These are phyloP conservation scores for Globisporangium spiculum DNA, from an alignment of 352 stramenopile species.

Conservation along the genomic window DNA sequence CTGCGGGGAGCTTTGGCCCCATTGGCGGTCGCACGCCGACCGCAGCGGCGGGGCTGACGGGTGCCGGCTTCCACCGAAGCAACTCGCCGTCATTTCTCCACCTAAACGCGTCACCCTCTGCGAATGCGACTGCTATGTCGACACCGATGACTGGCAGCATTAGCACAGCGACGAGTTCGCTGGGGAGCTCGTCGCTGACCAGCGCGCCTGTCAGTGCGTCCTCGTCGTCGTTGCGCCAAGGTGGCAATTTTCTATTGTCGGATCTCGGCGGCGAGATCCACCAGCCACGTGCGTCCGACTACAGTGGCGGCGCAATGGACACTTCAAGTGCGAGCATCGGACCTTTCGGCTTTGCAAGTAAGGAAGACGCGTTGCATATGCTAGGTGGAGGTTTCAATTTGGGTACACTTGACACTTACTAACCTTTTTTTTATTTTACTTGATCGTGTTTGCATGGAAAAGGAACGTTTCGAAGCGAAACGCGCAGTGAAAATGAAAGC, in stretches of 20 bases:
- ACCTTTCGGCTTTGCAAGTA: slow-evolving; percentile 37
- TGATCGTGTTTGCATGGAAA: background rate
- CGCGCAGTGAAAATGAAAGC: slow-evolving; percentile 8
- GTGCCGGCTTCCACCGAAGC: slow-evolving; percentile 15
- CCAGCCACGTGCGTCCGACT: slow-evolving; percentile 23
- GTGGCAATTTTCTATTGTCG: slow-evolving; percentile 42
- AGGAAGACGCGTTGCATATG: background rate
- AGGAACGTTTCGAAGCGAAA: slow-evolving; percentile 14
- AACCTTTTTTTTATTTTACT: background rate
- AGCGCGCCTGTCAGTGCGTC: slow-evolving; percentile 3
- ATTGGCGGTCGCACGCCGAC: slow-evolving; percentile 35
- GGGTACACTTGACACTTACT: background rate
- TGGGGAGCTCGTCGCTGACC: background rate
- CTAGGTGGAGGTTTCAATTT: background rate
- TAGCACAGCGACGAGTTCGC: slow-evolving; percentile 4
- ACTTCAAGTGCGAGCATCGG: slow-evolving; percentile 14
- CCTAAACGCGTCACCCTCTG: background rate
- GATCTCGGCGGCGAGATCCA: slow-evolving; percentile 63
- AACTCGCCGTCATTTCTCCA: slow-evolving; percentile 18
- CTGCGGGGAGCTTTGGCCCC: slow-evolving; percentile 38
- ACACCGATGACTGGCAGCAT: background rate
- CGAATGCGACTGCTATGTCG: background rate
- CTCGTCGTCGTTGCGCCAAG: background rate
- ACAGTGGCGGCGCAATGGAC: slow-evolving; percentile 14
- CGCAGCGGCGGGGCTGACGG: background rate